Conservation (phyloP, 1,139 yeast genomes). For the Suhomyces guaymorum region DNA sequence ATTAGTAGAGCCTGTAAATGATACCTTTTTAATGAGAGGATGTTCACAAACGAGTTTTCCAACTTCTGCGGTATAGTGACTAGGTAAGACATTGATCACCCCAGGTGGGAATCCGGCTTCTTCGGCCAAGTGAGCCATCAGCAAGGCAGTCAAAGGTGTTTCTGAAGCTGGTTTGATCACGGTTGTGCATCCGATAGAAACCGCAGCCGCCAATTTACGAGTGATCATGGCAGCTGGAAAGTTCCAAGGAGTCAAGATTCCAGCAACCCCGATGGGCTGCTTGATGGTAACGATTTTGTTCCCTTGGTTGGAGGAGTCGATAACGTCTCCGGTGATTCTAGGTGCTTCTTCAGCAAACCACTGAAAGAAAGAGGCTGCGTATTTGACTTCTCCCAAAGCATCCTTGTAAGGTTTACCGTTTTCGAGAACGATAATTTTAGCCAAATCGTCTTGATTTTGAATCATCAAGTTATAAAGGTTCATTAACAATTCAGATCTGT, state of each 20-base stretch:
- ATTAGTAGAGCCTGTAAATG: conserved; percentile 61
- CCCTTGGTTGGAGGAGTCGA: conserved; percentile 22
- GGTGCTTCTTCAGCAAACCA: conserved; percentile 45
- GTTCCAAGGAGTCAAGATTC: conserved; percentile 93
- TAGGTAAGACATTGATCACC: conserved; percentile 66
- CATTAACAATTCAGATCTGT: conserved; percentile 39
- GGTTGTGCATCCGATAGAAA: conserved; percentile 91
- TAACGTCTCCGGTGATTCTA: conserved; percentile 29
- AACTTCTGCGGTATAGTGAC: conserved; percentile 55
- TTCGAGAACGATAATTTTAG: conserved; percentile 31
- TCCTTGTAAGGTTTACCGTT: conserved; percentile 37
- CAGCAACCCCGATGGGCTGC: conserved; percentile 74
- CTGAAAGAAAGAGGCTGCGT: conserved; percentile 37
- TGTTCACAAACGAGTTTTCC: conserved; percentile 57
- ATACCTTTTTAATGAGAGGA: conserved; percentile 46
- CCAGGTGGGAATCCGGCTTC: conserved; percentile 91
- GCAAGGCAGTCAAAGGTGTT: conserved; percentile 86
- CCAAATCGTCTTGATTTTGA: conserved; percentile 32
- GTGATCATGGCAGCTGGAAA: conserved; percentile 95
- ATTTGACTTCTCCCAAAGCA: conserved; percentile 34
- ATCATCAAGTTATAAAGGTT: conserved; percentile 29
- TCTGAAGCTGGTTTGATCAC: conserved; percentile 89
- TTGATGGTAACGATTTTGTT: conserved; percentile 24
- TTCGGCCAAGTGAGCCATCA: conserved; percentile 69
- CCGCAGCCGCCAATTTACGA: conserved; percentile 85